Base-by-base conservation (phyloP, 2,329 filamentous ascomycete genomes). In the Septoria petroselini region DNA sequence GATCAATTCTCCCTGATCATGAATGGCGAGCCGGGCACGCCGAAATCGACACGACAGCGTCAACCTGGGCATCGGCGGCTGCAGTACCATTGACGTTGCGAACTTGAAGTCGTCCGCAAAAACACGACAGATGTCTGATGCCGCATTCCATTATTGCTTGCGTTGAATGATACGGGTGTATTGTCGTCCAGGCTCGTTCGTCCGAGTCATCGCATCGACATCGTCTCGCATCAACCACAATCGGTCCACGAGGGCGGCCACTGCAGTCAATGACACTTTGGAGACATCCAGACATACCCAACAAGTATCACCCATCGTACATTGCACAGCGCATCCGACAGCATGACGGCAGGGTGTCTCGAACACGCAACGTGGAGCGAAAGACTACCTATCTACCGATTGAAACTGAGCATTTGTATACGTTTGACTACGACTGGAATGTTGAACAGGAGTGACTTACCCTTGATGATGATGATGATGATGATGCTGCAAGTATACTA, bases 391-490 rank as follows among this genome's bases (percentile, higher is more conserved):
- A 8, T 11, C 19, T 40, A 17, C 17, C 15, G 4, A 5, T 3
- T 21, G 17, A 23, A 40, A 21, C 12, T 40, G 37, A 40, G 17
- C 37, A 40, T 40, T 40, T 40, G 9, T 18, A 40, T 21, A 33
- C 30, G n/a, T 33, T n/a, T 33, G 30, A 12, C 30, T 33, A 33
- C n/a, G 11, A 12, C n/a, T 27, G 9, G 23, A 27, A 6, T 4
- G n/a, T 33, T 33, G n/a, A n/a, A 33, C 30, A 12, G 6, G 30
- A 15, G 11, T n/a, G 30, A 33, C 30, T 33, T 33, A 33, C 30
- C 14, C 12, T 33, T n/a, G 30, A 7, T 33, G 11, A 15, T 15
- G 30, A 7, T 33, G 30, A 27, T 27, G 23, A 5, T 27, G 23
- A 5, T 27, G 23, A 27, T 27, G 23, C 9, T 27, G 23, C n/a